Conservation (phyloP, 2,329 filamentous ascomycete genomes). For the Sclerotiophoma versabilis region DNA sequence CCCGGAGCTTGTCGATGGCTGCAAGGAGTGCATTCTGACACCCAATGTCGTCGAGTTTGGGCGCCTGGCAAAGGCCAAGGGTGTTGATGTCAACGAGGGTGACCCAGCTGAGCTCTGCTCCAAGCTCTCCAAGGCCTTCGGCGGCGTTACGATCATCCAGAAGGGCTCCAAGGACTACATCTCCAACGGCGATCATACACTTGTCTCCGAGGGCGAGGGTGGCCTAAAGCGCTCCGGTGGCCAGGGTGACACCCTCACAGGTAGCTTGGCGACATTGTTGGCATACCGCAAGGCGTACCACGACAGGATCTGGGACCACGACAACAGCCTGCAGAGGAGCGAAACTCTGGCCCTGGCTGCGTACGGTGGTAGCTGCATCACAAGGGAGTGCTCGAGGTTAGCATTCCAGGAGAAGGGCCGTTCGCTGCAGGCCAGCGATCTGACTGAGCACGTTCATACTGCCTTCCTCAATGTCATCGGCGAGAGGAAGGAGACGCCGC, state of each 20-base stretch:
- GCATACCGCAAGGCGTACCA: conserved; percentile 89
- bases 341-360: conserved; percentile 77
- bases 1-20: conserved; percentile 80
- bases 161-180: conserved; percentile 87
- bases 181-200: conserved; percentile 77
- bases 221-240: conserved; percentile 91
- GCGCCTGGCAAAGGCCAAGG: conserved; percentile 77
- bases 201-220: conserved; percentile 78
- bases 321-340: conserved; percentile 60
- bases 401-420: conserved; percentile 87
- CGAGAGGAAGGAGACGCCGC: conserved; percentile 56
- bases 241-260: conserved; percentile 94
- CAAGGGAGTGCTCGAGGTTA: conserved; percentile 85
- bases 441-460: conserved; percentile 87
- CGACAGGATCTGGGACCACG: conserved; percentile 77
- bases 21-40: conserved; percentile 84
- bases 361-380: conserved; percentile 86
- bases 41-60: conserved; percentile 95
- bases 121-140: conserved; percentile 77
- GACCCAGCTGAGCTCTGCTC: conserved; percentile 66
- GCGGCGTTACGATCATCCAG: conserved; percentile 88
- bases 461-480: conserved; percentile 84
- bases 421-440: conserved; percentile 88
- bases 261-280: conserved; percentile 84
- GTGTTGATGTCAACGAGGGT: conserved; percentile 65